These are phyloP conservation scores for Sclerotinia subarctica DNA, from an alignment of 2,329 filamentous ascomycete genomes.

Conservation along the genomic window DNA sequence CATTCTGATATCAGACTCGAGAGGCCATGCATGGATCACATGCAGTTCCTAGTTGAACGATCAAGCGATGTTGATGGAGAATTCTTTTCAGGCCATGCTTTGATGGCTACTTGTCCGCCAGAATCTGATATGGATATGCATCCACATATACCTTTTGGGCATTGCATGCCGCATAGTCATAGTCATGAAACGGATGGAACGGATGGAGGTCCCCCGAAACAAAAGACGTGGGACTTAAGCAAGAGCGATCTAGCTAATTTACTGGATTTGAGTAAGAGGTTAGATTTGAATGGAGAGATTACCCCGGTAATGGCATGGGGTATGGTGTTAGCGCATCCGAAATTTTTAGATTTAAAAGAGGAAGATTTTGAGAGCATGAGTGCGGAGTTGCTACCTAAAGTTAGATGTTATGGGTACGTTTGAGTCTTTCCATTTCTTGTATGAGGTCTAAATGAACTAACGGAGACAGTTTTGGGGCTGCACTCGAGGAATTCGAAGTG, in stretches of 20 bases:
- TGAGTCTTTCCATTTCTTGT: constrained; percentile 8
- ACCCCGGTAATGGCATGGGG: constrained; percentile 96
- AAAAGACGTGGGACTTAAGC: constrained; percentile 73
- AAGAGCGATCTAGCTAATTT: constrained; percentile 76
- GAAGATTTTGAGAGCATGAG: constrained; percentile 71
- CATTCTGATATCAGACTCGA: constrained; percentile 64
- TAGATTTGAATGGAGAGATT: constrained; percentile 84
- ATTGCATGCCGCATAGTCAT: constrained; percentile 31
- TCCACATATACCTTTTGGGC: constrained; percentile 53
- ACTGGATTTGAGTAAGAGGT: constrained; percentile 75
- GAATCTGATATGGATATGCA: constrained; percentile 43
- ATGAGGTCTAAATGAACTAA: constrained; percentile 26
- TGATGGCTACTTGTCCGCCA: constrained; percentile 91
- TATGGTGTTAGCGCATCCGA: constrained; percentile 69
- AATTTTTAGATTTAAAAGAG: constrained; percentile 61
- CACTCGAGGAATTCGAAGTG: constrained; percentile 64
- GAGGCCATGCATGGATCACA: constrained; percentile 88
- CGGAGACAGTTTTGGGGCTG: constrained; percentile 58
- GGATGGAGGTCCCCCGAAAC: constrained; percentile 15
- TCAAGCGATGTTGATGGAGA: constrained; percentile 58
- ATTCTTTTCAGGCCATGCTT: constrained; percentile 73
- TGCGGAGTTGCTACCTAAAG: constrained; percentile 72
- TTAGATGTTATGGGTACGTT: constrained; percentile 87
- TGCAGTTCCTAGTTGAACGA: constrained; percentile 71
- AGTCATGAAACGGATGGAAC: not conserved